These are phyloP conservation scores for Corylus heterophylla DNA, from an alignment of 306 rosid genomes.

Conservation along the genomic window DNA sequence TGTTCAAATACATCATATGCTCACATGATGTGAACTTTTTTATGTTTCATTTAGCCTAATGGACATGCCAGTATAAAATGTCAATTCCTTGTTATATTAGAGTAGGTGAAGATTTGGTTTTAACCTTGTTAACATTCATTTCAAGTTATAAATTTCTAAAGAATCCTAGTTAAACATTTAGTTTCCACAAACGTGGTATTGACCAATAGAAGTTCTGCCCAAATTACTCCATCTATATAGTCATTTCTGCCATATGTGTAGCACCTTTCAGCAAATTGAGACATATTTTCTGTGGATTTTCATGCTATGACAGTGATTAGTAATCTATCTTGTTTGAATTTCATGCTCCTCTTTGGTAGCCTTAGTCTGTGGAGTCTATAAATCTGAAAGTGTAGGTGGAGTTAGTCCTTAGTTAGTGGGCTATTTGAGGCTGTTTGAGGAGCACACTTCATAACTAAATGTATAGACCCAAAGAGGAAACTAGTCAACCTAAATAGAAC, in stretches of 20 bases:
- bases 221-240: background rate
- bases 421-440: background rate
- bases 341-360: background rate
- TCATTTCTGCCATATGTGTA: background rate
- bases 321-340: background rate
- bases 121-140: background rate
- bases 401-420: background rate
- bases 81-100: background rate
- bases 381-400: background rate
- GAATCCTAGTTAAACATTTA: background rate
- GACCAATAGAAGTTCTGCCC: background rate
- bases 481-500: background rate
- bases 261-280: background rate
- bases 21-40: background rate
- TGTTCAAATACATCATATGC: background rate
- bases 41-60: background rate
- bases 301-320: background rate
- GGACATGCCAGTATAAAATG: background rate
- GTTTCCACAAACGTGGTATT: slow-evolving; percentile 15
- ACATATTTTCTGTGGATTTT: background rate
- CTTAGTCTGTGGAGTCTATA: background rate
- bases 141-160: background rate
- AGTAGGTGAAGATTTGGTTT: background rate
- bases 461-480: background rate
- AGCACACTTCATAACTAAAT: background rate